phyloP scores from a whole-genome alignment of 441 rosid species.

The Euphorbia schlechtendalii region DNA sequence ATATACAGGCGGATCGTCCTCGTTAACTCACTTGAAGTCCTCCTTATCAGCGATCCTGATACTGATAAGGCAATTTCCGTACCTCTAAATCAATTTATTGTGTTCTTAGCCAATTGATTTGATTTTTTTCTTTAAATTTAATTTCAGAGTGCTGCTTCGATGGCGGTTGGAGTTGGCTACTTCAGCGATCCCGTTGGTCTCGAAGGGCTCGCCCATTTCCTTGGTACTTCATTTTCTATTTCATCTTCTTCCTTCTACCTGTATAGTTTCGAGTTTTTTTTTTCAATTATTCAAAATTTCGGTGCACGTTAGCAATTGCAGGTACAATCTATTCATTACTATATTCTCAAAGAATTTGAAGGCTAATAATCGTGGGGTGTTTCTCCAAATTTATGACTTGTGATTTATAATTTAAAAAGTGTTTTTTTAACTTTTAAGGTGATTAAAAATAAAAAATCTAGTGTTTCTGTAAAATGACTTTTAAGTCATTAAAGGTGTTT shows the following conservation, averaged over 20 bases:
- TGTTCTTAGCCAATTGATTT: background rate
- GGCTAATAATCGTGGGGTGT: too few relatives aligned
- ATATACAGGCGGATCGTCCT: conserved; percentile 64
- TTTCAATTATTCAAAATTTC: too few relatives aligned
- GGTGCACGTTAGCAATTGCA: too few relatives aligned
- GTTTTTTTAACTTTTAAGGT: too few relatives aligned
- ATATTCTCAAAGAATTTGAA: too few relatives aligned
- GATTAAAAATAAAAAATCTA: too few relatives aligned
- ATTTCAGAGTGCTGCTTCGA: conserved; percentile 83
- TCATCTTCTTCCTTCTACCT: background rate
- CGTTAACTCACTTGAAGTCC: conserved; percentile 57
- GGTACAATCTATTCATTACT: too few relatives aligned
- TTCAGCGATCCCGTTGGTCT: conserved; percentile 79
- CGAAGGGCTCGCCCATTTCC: conserved; percentile 91
- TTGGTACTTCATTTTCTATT: conserved; percentile 33
- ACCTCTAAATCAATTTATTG: background rate
- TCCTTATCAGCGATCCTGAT: conserved; percentile 77
- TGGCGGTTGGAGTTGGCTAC: conserved; percentile 76
- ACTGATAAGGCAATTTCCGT: conserved; percentile 57
- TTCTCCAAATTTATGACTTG: too few relatives aligned
- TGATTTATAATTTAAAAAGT: too few relatives aligned
- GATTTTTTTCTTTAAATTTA: background rate
- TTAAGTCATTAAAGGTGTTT: too few relatives aligned
- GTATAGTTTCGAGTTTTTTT: too few relatives aligned
- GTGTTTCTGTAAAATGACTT: too few relatives aligned